Percentiles rank a stretch among this genome's conserved stretches.
These are phyloP conservation scores for Hymenoscyphus fructigenus DNA, from an alignment of 2,329 filamentous ascomycete species.

Conservation along the genomic window DNA sequence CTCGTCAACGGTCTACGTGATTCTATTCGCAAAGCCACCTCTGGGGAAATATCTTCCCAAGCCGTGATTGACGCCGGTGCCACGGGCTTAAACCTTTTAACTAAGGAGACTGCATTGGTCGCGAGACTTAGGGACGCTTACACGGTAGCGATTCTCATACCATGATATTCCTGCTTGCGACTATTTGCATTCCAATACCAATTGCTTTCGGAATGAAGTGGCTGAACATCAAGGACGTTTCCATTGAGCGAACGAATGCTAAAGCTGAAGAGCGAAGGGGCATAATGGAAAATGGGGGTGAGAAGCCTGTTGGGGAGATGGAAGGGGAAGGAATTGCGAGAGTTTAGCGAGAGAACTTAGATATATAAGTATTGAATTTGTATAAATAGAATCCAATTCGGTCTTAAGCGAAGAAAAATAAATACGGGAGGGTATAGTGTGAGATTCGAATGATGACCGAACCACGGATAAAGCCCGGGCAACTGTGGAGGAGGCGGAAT, in stretches of 20 bases:
- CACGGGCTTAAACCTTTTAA: background rate
- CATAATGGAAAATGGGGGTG: background rate
- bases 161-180: conserved; percentile 2
- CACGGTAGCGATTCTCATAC: background rate
- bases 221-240: background rate
- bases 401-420: too few relatives aligned
- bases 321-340: background rate
- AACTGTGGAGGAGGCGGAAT: background rate
- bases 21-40: background rate
- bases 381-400: too few relatives aligned
- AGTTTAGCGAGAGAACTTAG: too few relatives aligned
- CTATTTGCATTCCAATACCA: background rate
- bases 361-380: too few relatives aligned
- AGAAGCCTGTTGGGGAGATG: background rate
- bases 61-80: background rate
- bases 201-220: background rate
- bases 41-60: background rate
- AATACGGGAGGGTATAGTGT: too few relatives aligned
- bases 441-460: background rate
- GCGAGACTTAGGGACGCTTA: background rate
- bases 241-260: background rate
- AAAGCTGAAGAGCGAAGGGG: background rate
- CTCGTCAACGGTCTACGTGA: background rate
- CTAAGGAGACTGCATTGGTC: background rate
- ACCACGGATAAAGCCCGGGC: background rate